Conservation (phyloP, 75 land plant species). For the Pinus taeda region DNA sequence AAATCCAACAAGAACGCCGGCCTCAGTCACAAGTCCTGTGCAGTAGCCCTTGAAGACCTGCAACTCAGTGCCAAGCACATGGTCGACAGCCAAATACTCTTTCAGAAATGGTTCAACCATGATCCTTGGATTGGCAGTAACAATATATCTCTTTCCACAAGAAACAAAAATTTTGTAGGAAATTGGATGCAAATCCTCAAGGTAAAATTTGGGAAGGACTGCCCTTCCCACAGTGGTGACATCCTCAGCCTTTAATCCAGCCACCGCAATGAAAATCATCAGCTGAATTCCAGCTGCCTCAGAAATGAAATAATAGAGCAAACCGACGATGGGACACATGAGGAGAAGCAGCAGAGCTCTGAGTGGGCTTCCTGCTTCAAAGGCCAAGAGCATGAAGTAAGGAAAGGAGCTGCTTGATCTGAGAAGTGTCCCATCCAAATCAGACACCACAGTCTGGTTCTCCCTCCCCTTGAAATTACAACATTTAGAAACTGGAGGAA, state of each 20-base stretch:
- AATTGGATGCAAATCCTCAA: slow-evolving; percentile 58
- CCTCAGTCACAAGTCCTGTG: slow-evolving; percentile 36
- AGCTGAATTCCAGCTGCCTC: background rate
- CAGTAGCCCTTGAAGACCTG: slow-evolving; percentile 35
- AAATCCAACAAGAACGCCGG: slow-evolving; percentile 28
- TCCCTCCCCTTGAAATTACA: too few species aligned
- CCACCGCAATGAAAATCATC: slow-evolving; percentile 34
- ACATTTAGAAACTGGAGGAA: too few species aligned
- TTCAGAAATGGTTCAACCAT: slow-evolving; percentile 60
- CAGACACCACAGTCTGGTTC: background rate
- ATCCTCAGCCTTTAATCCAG: slow-evolving; percentile 33
- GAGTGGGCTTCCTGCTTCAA: slow-evolving; percentile 26
- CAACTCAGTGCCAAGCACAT: slow-evolving; percentile 58
- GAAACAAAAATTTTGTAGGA: slow-evolving; percentile 29
- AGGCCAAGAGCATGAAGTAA: slow-evolving; percentile 29
- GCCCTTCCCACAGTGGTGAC: slow-evolving; percentile 33
- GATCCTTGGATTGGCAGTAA: slow-evolving; percentile 39
- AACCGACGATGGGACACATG: slow-evolving; percentile 11
- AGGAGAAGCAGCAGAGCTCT: slow-evolving; percentile 20
- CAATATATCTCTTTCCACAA: slow-evolving; percentile 21
- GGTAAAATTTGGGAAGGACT: slow-evolving; percentile 65
- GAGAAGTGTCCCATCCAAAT: slow-evolving; percentile 19
- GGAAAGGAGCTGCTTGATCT: slow-evolving; percentile 14
- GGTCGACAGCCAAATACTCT: slow-evolving; percentile 36
- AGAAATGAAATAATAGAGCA: slow-evolving; percentile 4